Conservation (phyloP, 1,284 basidiomycete species). For the Rhodotorula mucilaginosa region DNA sequence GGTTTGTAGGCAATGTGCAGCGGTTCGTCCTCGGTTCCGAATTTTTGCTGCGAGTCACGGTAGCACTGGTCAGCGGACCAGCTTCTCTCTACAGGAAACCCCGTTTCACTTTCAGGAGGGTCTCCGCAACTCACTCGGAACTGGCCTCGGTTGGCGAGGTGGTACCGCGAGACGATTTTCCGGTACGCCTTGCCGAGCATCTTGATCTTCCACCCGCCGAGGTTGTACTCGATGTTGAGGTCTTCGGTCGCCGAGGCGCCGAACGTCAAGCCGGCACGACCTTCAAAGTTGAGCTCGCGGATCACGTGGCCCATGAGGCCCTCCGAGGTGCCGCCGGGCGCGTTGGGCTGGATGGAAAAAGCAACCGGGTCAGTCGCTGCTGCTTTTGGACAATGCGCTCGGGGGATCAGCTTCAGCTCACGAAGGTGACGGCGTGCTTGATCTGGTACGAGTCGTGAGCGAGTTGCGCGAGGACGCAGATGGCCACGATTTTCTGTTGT, state of each 20-base stretch:
- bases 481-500: constrained; percentile 30
- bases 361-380: background rate
- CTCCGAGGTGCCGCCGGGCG: constrained; percentile 33
- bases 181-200: constrained; percentile 28
- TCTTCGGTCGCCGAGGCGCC: constrained; percentile 26
- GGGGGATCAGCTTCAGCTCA: background rate
- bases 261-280: constrained; percentile 27
- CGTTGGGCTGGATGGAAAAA: constrained; percentile 21
- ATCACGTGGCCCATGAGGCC: constrained; percentile 30
- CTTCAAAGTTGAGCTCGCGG: constrained; percentile 34
- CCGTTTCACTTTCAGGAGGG: no score
- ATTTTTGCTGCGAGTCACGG: constrained; percentile 20
- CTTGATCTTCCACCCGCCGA: constrained; percentile 25
- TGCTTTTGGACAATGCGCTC: no score
- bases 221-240: constrained; percentile 23
- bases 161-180: constrained; percentile 21
- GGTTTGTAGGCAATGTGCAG: constrained; percentile 29
- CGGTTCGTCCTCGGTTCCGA: constrained; percentile 29
- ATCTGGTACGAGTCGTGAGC: constrained; percentile 32
- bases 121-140: constrained; percentile 18
- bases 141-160: constrained; percentile 24
- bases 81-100: no score
- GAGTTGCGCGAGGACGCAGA: constrained; percentile 34
- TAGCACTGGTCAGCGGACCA: no score
- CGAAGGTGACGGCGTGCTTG: constrained; percentile 37